Percentiles rank a stretch among this genome's conserved stretches.
Evolutionary conservation across 106 monocot genomes (phyloP).

Genomic region (Amphibolis antarctica): DNA sequence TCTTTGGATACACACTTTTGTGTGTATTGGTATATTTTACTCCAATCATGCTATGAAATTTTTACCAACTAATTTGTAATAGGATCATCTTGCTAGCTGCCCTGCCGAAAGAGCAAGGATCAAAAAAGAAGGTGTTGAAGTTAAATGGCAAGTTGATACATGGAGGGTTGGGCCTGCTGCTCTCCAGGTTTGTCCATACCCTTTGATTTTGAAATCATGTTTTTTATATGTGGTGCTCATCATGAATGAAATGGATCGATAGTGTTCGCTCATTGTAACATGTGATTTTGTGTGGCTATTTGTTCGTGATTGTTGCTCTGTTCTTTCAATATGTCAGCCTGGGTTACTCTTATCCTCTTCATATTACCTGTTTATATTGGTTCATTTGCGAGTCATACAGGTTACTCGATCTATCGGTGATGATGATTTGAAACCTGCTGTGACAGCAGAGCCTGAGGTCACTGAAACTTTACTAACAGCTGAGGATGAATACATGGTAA

Average conservation of each 20-base stretch:
- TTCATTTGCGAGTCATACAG: conserved; percentile 13
- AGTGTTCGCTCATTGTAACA: too few species aligned
- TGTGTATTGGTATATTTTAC: too few species aligned
- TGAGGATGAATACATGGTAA: conserved; percentile 86
- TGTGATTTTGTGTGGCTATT: too few species aligned
- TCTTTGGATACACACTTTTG: too few species aligned
- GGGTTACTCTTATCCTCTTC: too few species aligned
- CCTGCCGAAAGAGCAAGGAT: conserved; percentile 62
- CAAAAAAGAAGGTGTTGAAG: conserved; percentile 57
- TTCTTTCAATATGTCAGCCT: too few species aligned
- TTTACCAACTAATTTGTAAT: background rate
- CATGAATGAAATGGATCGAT: too few species aligned
- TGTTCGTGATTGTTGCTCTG: too few species aligned
- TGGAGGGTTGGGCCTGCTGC: conserved; percentile 94
- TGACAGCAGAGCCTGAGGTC: conserved; percentile 89
- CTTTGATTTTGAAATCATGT: background rate
- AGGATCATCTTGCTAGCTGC: conserved; percentile 97
- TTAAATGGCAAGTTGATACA: conserved; percentile 89
- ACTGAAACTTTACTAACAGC: conserved; percentile 51
- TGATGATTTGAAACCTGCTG: conserved; percentile 97
- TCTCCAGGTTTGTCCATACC: conserved; percentile 57
- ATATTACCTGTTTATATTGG: too few species aligned
- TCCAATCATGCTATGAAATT: background rate
- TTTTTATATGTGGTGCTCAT: too few species aligned
- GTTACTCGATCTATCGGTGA: conserved; percentile 98